A percentile compares a stretch with the other conserved stretches of the same genome.
phyloP scores from a whole-genome alignment of 2,329 filamentous ascomycete species.

The Trichoderma oligosporum region DNA sequence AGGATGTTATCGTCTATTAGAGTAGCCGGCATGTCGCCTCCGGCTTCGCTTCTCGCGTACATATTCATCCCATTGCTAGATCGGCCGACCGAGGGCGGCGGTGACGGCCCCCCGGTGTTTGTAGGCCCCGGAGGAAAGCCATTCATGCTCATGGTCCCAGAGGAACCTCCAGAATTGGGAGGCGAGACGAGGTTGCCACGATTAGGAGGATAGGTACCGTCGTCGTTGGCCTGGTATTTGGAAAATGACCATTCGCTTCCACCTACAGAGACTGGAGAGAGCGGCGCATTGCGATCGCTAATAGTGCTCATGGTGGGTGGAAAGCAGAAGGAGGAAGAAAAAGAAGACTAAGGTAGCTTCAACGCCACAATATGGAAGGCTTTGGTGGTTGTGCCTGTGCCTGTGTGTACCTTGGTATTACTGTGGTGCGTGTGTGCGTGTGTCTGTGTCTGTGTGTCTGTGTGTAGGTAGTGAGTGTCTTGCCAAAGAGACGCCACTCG shows the following conservation, averaged over 20 bases:
- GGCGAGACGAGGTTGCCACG: constrained; percentile 63
- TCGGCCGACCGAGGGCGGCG: constrained; percentile 80
- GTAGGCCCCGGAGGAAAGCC: constrained; percentile 54
- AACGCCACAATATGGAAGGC: constrained; percentile 26
- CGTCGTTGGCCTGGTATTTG: constrained; percentile 58
- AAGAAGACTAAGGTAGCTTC: constrained; percentile 14
- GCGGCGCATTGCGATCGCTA: constrained; percentile 65
- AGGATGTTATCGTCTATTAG: constrained; percentile 56
- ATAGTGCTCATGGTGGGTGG: constrained; percentile 54
- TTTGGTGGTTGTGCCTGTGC: constrained; percentile 18
- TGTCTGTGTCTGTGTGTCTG: constrained; percentile 11
- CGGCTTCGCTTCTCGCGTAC: constrained; percentile 64
- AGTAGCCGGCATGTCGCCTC: constrained; percentile 51
- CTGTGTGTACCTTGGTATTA: constrained; percentile 12
- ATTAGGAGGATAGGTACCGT: constrained; percentile 51
- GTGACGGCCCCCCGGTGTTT: constrained; percentile 66
- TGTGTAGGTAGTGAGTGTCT: constrained; percentile 21
- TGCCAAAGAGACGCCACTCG: constrained; percentile 22
- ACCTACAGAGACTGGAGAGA: constrained; percentile 78
- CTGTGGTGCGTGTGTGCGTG: constrained; percentile 1
- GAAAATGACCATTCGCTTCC: constrained; percentile 77
- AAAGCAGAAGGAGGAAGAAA: constrained; percentile 22
- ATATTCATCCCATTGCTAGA: constrained; percentile 76
- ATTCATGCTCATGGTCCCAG: constrained; percentile 56
- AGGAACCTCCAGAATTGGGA: constrained; percentile 62